These are phyloP conservation scores for Penicillium sp. DNA, from an alignment of 2,329 filamentous ascomycete genomes.

Conservation along the genomic window DNA sequence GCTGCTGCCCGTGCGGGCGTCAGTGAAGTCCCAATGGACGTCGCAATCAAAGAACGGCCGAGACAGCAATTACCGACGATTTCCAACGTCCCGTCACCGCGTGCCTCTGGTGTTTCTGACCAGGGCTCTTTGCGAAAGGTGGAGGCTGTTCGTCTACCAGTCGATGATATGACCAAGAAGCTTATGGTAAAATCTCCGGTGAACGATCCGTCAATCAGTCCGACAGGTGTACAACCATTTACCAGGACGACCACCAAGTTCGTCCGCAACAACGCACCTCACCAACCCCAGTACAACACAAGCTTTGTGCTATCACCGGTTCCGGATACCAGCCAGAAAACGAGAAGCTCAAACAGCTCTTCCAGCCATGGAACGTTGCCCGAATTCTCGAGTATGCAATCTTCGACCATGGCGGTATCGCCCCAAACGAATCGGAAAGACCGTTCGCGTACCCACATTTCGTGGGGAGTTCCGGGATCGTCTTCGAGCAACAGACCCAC, in stretches of 20 bases:
- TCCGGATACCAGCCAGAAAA: neutral
- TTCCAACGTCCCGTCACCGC: constrained; percentile 6
- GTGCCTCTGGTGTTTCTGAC: constrained; percentile 10
- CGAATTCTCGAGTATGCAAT: neutral
- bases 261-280: neutral
- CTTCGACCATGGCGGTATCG: neutral
- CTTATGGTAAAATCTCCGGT: neutral
- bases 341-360: neutral
- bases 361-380: neutral
- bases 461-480: neutral
- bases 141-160: neutral
- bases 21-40: constrained; percentile 16
- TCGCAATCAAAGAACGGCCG: constrained; percentile 8
- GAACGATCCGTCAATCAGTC: neutral
- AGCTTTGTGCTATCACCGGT: neutral
- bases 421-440: neutral
- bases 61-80: neutral
- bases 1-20: constrained; percentile 22
- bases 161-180: neutral
- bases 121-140: neutral
- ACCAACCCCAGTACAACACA: neutral
- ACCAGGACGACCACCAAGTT: neutral
- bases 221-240: neutral
- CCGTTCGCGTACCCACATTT: neutral
- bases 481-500: neutral